Evolutionary conservation across 2,329 filamentous ascomycete species (phyloP), one percentile per base, ranked within the genome.

Genomic region (Phyllosticta paracitricarpa): DNA sequence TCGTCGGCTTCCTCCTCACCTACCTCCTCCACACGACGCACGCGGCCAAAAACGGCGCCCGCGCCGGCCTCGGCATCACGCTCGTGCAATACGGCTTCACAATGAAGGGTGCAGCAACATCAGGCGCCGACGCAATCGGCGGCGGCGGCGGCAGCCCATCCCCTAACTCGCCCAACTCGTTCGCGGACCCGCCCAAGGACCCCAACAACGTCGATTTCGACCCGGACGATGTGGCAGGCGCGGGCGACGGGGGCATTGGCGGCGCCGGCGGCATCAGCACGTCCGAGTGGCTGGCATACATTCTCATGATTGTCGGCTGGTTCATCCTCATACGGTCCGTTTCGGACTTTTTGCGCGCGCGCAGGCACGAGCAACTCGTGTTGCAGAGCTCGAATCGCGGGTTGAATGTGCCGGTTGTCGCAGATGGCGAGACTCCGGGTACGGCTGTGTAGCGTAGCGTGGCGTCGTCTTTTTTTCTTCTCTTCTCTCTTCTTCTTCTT

Each of bases 11-110:
- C 81, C 85, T 99, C 30, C 88, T 99, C 69, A 97, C 94, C 28
- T 99, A 99, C 74, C 89, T 99, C 62, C 83, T 99, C 2, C 94
- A 99, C 81, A 97, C 94, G 30, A 96, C 93, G 7, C 94, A 99
- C 75, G 94, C 94, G 4, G 94, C 94, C 68, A 99, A 99, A 78
- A 96, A 99, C 72, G 94, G 94, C 57, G 96, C 92, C 54, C 89
- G 91, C 70, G 92, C 93, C 58, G 94, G 94, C 59, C 86, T 99
- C 57, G 94, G 94, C 64, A 90, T 99, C 67, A 97, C 92, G 0
- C 82, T 99, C 10, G 91, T 99, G 56, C 93, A 97, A 73, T 97
- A 95, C 70, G 94, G 94, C 33, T 97, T 99, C 75, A 91, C 91
- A 68, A 95, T 97, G 89, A 94, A 91, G 72, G 84, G 83, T 54